phyloP scores from a whole-genome alignment of 441 rosid species.

The Gossypium gossypioides region DNA sequence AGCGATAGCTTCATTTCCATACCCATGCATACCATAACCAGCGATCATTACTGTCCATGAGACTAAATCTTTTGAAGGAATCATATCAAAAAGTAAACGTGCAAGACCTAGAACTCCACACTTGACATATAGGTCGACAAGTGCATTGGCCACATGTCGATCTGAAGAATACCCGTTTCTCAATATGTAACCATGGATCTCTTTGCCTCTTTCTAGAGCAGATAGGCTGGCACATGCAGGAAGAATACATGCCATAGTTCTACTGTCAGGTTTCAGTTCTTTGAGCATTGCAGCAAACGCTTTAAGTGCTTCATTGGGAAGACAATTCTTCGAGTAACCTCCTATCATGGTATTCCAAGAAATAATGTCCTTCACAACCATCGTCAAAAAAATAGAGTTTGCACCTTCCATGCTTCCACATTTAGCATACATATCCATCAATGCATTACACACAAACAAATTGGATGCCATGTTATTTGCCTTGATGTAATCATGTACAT shows the following conservation, averaged over 20 bases:
- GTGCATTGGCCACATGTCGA: conserved; percentile 49
- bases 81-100: conserved; percentile 39
- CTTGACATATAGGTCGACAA: conserved; percentile 60
- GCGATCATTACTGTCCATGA: conserved; percentile 78
- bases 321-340: conserved; percentile 54
- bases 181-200: conserved; percentile 47
- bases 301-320: conserved; percentile 49
- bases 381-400: conserved; percentile 33
- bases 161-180: conserved; percentile 42
- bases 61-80: conserved; percentile 53
- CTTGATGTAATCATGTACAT: conserved; percentile 43
- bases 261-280: conserved; percentile 42
- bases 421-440: conserved; percentile 74
- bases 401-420: conserved; percentile 70
- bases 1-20: conserved; percentile 47
- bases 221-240: conserved; percentile 76
- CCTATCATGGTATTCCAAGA: conserved; percentile 75
- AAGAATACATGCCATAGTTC: conserved; percentile 55
- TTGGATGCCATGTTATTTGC: conserved; percentile 36
- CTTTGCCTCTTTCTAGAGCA: conserved; percentile 58
- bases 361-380: conserved; percentile 48
- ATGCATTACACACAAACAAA: conserved; percentile 46
- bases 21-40: conserved; percentile 80
- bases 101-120: conserved; percentile 55
- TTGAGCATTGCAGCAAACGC: conserved; percentile 36